Percentiles rank a stretch among this genome's conserved stretches.
Evolutionary conservation across 108 stramenopile genomes (phyloP).

Genomic region (Skeletonema menzelii): DNA sequence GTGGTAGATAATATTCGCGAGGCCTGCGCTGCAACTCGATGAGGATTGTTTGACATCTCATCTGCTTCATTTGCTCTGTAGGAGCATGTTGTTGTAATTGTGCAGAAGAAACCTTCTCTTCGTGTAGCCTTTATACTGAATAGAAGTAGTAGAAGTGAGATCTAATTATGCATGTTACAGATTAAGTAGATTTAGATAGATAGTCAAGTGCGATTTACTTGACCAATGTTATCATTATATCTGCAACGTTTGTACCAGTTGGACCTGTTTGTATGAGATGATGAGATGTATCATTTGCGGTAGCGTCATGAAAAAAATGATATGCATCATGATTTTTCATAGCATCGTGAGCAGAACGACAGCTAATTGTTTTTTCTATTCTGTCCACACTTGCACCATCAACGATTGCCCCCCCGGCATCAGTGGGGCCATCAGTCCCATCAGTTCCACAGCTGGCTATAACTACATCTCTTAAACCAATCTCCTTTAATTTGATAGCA

Average conservation of each 20-base stretch:
- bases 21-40: too few relatives aligned
- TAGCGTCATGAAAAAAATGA: conserved; percentile 44
- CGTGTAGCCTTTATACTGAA: too few relatives aligned
- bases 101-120: too few relatives aligned
- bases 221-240: conserved; percentile 77
- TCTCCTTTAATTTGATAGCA: conserved; percentile 54
- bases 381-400: conserved; percentile 58
- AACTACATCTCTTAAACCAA: conserved; percentile 69
- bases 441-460: conserved; percentile 82
- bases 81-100: too few relatives aligned
- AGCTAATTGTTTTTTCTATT: conserved; percentile 14
- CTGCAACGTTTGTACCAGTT: conserved; percentile 88
- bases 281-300: conserved; percentile 27
- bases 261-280: conserved; percentile 71
- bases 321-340: conserved; percentile 74
- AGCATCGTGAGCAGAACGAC: conserved; percentile 49
- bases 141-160: too few relatives aligned
- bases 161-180: too few relatives aligned
- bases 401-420: conserved; percentile 90
- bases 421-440: conserved; percentile 90
- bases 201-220: too few relatives aligned
- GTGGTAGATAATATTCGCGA: too few relatives aligned
- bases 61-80: too few relatives aligned
- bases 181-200: too few relatives aligned
- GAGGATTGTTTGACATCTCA: too few relatives aligned